Percentiles rank a stretch among this genome's conserved stretches.
Evolutionary conservation across 2,329 filamentous ascomycete species (phyloP).

Genomic region (Fusarium falciforme): DNA sequence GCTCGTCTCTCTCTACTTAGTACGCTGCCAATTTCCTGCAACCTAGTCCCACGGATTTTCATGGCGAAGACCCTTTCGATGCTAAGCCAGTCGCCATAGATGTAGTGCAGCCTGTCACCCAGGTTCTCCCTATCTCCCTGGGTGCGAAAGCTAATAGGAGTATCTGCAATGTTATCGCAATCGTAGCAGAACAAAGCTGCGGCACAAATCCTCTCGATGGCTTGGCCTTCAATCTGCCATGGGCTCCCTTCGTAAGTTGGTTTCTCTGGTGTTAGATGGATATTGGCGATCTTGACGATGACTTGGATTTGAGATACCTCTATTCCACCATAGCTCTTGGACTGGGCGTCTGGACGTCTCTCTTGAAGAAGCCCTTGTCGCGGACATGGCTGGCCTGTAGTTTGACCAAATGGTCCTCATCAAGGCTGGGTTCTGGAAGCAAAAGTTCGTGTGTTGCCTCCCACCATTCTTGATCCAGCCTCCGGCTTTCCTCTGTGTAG

Average conservation of each 20-base stretch:
- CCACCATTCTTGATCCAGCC: not conserved
- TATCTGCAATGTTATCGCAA: constrained; percentile 10
- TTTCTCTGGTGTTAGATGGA: constrained; percentile 7
- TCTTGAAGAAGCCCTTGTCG: not conserved
- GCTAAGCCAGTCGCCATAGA: not conserved
- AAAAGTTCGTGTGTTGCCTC: not conserved
- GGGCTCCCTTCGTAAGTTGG: constrained; percentile 1
- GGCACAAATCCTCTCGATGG: constrained; percentile 10
- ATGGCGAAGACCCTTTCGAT: constrained; percentile 1
- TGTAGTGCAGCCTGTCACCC: not conserved
- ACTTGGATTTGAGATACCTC: not conserved
- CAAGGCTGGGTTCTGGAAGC: not conserved
- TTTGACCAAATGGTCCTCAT: not conserved
- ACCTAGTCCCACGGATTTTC: not conserved
- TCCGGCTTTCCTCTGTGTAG: not conserved
- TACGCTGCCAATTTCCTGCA: not conserved
- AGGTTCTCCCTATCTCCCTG: not conserved
- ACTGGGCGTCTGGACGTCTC: not conserved
- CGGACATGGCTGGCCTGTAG: not conserved
- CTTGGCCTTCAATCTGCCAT: constrained; percentile 17
- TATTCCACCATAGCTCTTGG: not conserved
- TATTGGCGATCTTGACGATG: constrained; percentile 12
- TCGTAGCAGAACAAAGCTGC: constrained; percentile 20
- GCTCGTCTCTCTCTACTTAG: not conserved
- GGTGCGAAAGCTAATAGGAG: not conserved